Conservation (phyloP, 2,329 filamentous ascomycete species). For the Cordyceps cicadae region DNA sequence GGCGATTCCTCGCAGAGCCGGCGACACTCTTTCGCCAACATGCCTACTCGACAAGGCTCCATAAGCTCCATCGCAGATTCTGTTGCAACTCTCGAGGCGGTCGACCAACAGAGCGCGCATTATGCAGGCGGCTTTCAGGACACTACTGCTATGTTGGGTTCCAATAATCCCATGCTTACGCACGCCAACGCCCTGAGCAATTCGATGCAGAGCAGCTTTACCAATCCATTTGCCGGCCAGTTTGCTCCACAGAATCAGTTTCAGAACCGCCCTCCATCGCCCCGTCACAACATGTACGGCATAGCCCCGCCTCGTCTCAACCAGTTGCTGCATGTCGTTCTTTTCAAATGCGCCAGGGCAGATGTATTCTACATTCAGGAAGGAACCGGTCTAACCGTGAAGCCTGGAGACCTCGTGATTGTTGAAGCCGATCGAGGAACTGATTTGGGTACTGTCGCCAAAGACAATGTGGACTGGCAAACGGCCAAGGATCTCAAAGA, state of each 20-base stretch:
- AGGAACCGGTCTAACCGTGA: constrained; percentile 83
- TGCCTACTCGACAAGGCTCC: constrained; percentile 55
- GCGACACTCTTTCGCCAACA: constrained; percentile 70
- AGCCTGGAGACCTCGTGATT: constrained; percentile 88
- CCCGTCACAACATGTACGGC: constrained; percentile 53
- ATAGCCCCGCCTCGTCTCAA: constrained; percentile 55
- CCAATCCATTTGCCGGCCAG: constrained; percentile 36
- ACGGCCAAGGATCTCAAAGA: constrained; percentile 84
- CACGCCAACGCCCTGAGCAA: constrained; percentile 14
- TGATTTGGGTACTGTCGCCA: constrained; percentile 86
- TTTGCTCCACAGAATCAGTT: constrained; percentile 39
- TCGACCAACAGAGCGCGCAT: constrained; percentile 35
- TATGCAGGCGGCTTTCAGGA: constrained; percentile 34
- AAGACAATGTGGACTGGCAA: constrained; percentile 80
- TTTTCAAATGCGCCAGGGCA: constrained; percentile 92
- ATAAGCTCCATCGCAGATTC: constrained; percentile 52
- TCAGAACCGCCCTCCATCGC: constrained; percentile 46
- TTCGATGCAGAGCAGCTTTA: constrained; percentile 20
- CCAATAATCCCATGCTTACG: not conserved
- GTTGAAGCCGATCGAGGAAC: constrained; percentile 95
- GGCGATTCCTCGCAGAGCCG: constrained; percentile 63
- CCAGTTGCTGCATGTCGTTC: constrained; percentile 76
- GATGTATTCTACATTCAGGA: constrained; percentile 98
- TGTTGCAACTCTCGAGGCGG: constrained; percentile 37
- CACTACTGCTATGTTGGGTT: constrained; percentile 23